A percentile compares a stretch with the other conserved stretches of the same genome.
These are phyloP conservation scores for Neofusicoccum parvum DNA, from an alignment of 2,329 filamentous ascomycete species.

Conservation along the genomic window DNA sequence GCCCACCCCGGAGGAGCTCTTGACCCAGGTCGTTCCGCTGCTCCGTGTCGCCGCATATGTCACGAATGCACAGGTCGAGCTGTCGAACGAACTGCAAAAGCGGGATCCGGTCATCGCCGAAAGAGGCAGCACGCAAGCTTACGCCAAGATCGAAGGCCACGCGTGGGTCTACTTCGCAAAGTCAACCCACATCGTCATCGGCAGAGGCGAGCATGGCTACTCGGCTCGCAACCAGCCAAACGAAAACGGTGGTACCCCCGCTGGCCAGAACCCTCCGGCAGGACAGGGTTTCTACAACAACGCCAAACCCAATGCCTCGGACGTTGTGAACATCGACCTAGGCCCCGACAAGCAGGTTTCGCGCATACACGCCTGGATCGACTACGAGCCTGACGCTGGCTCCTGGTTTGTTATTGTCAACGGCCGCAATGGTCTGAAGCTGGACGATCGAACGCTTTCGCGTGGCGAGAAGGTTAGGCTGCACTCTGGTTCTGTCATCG, in stretches of 20 bases:
- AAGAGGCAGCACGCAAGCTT: slow-evolving; percentile 59
- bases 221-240: slow-evolving; percentile 32
- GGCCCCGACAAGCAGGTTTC: slow-evolving; percentile 55
- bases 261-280: slow-evolving; percentile 25
- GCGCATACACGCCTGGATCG: slow-evolving; percentile 52
- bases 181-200: slow-evolving; percentile 74
- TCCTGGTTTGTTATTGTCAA: slow-evolving; percentile 86
- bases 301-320: slow-evolving; percentile 27
- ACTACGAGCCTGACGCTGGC: slow-evolving; percentile 47
- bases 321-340: slow-evolving; percentile 79
- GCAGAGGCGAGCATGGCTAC: slow-evolving; percentile 52
- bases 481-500: slow-evolving; percentile 85
- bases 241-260: slow-evolving; percentile 31
- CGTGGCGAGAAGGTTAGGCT: slow-evolving; percentile 67
- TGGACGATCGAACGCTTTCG: slow-evolving; percentile 74
- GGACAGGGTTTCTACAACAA: slow-evolving; percentile 28
- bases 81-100: slow-evolving; percentile 54
- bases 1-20: slow-evolving; percentile 32
- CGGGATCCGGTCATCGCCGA: slow-evolving; percentile 37
- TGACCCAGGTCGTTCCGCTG: slow-evolving; percentile 39
- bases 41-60: slow-evolving; percentile 50
- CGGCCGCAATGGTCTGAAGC: slow-evolving; percentile 85
- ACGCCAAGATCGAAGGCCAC: slow-evolving; percentile 78
- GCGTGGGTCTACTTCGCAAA: slow-evolving; percentile 87
- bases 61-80: slow-evolving; percentile 60